Evolutionary conservation across 805 yeast species (phyloP).

Genomic region (Kodamaea leandrae): DNA sequence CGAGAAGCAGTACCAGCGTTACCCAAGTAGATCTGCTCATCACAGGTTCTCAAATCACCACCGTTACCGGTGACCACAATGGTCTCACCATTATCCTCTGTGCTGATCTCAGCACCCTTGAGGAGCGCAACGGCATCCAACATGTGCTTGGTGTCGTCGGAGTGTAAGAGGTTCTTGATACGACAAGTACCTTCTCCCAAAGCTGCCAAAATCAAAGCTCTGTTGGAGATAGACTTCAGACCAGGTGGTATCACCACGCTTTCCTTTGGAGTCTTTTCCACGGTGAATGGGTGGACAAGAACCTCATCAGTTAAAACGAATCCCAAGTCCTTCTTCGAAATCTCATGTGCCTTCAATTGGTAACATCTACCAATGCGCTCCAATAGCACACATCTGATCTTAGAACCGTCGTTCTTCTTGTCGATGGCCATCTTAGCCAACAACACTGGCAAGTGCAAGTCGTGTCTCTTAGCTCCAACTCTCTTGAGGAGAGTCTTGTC

Average conservation of each 20-base stretch:
- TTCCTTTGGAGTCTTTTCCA: conserved; percentile 30
- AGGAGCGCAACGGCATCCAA: conserved; percentile 76
- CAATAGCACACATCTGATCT: conserved; percentile 81
- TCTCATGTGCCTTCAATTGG: conserved; percentile 83
- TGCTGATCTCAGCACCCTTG: conserved; percentile 75
- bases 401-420: conserved; percentile 92
- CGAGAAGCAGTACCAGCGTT: conserved; percentile 98
- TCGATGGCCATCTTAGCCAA: conserved; percentile 90
- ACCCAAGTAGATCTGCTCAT: conserved; percentile 78
- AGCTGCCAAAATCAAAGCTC: conserved; percentile 92
- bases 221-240: conserved; percentile 92
- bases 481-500: conserved; percentile 66
- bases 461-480: conserved; percentile 58
- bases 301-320: conserved; percentile 82
- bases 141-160: conserved; percentile 97
- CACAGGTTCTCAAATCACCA: conserved; percentile 65
- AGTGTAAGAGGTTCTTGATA: conserved; percentile 82
- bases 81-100: conserved; percentile 90
- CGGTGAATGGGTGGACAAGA: conserved; percentile 56
- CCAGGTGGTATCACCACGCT: conserved; percentile 83
- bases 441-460: conserved; percentile 72
- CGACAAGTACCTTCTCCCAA: conserved; percentile 82
- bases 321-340: conserved; percentile 75
- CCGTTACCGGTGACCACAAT: conserved; percentile 82
- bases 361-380: conserved; percentile 85